Conservation (phyloP, 768 basidiomycete species). For the Mrakia gelida region DNA sequence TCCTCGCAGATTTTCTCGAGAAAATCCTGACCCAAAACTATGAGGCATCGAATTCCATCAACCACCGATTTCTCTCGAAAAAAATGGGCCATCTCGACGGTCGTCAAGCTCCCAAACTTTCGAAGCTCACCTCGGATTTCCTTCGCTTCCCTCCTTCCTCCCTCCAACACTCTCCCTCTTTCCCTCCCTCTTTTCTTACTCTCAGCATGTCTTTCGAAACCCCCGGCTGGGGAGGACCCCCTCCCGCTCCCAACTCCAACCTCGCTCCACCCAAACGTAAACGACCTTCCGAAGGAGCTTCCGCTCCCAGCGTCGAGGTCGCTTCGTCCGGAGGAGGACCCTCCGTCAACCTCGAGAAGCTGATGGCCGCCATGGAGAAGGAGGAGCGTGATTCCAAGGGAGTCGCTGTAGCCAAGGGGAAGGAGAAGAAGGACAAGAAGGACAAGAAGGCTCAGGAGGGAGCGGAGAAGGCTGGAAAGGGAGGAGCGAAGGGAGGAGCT, state of each 20-base stretch:
- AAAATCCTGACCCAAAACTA: neutral
- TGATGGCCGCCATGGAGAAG: constrained; percentile 30
- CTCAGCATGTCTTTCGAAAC: constrained; percentile 30
- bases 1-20: no score
- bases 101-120: neutral
- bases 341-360: constrained; percentile 31
- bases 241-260: constrained; percentile 15
- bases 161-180: neutral
- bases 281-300: neutral
- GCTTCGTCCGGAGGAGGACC: neutral
- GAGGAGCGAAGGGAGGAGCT: neutral
- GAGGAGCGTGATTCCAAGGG: constrained; percentile 19
- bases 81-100: neutral
- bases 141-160: neutral
- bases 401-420: constrained; percentile 14
- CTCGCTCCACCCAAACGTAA: constrained; percentile 12
- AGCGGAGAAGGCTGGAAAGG: neutral
- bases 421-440: constrained; percentile 28
- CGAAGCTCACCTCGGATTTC: neutral
- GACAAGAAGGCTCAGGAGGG: constrained; percentile 16
- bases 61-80: neutral
- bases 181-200: neutral
- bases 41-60: neutral
- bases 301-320: neutral
- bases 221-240: constrained; percentile 25